phyloP scores from a whole-genome alignment of 164 flowering plant species.

The Cinnamomum chago region DNA sequence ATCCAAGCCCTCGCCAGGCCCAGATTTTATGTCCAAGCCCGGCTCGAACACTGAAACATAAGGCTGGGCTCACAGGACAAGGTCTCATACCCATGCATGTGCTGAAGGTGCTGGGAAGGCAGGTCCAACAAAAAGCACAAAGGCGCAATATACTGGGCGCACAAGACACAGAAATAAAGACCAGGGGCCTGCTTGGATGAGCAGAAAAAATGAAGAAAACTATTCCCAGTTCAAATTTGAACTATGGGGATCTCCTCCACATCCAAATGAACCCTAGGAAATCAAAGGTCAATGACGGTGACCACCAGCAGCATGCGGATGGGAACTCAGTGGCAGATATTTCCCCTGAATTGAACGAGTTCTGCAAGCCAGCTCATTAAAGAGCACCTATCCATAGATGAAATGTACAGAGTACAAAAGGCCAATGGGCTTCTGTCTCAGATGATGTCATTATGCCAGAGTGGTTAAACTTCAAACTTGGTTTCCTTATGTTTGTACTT shows the following conservation, averaged over 20 bases:
- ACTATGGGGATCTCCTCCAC: no score
- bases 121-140: slow-evolving; percentile 27
- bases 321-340: slow-evolving; percentile 24
- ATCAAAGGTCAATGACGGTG: slow-evolving; percentile 31
- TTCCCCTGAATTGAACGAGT: slow-evolving; percentile 45
- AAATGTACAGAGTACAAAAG: slow-evolving; percentile 56
- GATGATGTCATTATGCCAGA: slow-evolving; percentile 16
- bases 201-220: no score
- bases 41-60: no score
- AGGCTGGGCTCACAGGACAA: slow-evolving; percentile 46
- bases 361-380: slow-evolving; percentile 36
- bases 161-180: slow-evolving; percentile 30
- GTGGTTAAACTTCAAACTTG: slow-evolving; percentile 4
- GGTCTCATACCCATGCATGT: slow-evolving; percentile 45
- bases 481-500: not conserved
- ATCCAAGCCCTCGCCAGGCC: no score
- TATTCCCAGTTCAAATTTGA: no score
- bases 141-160: slow-evolving; percentile 27
- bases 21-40: no score
- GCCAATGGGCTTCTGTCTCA: slow-evolving; percentile 43
- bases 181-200: slow-evolving; percentile 21
- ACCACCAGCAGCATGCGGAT: slow-evolving; percentile 24
- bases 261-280: no score
- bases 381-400: slow-evolving; percentile 43
- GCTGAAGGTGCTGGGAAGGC: slow-evolving; percentile 37